These are phyloP conservation scores for Lactarius psammicola DNA, from an alignment of 768 basidiomycete genomes.

Conservation along the genomic window DNA sequence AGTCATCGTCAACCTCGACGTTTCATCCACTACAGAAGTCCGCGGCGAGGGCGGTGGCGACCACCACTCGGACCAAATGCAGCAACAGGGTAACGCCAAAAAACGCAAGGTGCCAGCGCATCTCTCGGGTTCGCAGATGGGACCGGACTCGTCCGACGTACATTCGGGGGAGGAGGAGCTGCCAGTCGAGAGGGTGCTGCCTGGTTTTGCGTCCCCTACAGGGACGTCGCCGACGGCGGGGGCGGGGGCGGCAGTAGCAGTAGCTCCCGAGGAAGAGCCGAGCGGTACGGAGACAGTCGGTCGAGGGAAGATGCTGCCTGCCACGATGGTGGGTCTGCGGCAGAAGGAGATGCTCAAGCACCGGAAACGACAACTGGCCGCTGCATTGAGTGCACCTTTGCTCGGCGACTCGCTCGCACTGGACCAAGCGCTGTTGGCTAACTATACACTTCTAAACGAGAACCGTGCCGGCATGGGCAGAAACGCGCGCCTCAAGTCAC, in stretches of 20 bases:
- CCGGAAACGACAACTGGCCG: conserved; percentile 67
- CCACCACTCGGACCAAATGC: conserved; percentile 65
- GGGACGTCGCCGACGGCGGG: neutral
- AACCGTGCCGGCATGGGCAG: conserved; percentile 1
- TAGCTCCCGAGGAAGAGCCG: conserved; percentile 6
- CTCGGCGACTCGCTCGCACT: conserved; percentile 69
- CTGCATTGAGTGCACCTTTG: conserved; percentile 64
- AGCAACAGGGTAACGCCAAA: conserved; percentile 82
- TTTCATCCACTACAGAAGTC: conserved; percentile 25
- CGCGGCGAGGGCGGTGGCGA: conserved; percentile 49
- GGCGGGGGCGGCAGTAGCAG: neutral
- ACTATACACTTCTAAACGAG: conserved; percentile 34
- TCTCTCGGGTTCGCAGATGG: conserved; percentile 41
- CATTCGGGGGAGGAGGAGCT: conserved; percentile 47
- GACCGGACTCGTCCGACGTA: conserved; percentile 44
- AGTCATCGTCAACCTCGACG: conserved; percentile 31
- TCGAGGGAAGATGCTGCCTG: conserved; percentile 52
- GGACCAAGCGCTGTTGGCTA: conserved; percentile 69
- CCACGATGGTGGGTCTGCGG: conserved; percentile 66
- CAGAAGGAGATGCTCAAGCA: conserved; percentile 71
- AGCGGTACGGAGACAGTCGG: conserved; percentile 5
- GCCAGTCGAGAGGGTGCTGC: conserved; percentile 33
- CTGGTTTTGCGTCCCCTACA: conserved; percentile 26
- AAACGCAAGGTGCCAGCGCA: conserved; percentile 84
- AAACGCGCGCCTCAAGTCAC: conserved; percentile 27